Base-by-base conservation (phyloP, 768 basidiomycete genomes). In the Xanthoconium purpureum region DNA sequence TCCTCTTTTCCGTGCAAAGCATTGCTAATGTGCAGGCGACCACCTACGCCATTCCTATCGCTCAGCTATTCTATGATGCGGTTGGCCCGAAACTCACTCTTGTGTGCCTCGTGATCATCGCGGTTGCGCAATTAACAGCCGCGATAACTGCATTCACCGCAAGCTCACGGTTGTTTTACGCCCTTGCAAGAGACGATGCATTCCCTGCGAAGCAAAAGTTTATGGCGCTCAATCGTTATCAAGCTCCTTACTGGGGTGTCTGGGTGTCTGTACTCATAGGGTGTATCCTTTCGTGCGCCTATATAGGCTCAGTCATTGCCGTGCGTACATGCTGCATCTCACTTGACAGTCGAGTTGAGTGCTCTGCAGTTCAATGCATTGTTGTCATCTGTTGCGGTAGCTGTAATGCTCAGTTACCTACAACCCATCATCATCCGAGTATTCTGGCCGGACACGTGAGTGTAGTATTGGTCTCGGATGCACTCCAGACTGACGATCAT, bases 81-180 rank as follows among this genome's bases (percentile, higher is more conserved):
- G 78, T 79, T 2, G 82, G 82, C 18, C 63, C 63, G 53, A 64
- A 65, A 47, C 67, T 83, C 49, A 75, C 81, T 33, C 63, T 82
- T 33, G 71, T 84, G 73, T 83, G 80, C 57, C 72, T 84, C 24
- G 70, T 77, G 3, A 73, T 84, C 30, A 73, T 84, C 49, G 68
- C 70, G 36, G 55, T 82, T 18, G 78, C 78, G 24, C 81, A 84
- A 68, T 74, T 78, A 53, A 80, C 80, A 71, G 82, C 83, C 12
- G 77, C 82, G 5, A 76, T 80, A 47, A 83, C 83, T 13, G 81
- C 81, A 32, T 83, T 80, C 65, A 83, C 83, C 0, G 81, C 82
- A 45, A 81, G 80, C 61, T 83, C 82, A 28, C 71, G 82, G 24
- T 60, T 84, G 50, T 78, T 82, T 66, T 84, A 82, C 54, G 83